Base-by-base conservation (phyloP, 768 basidiomycete genomes). In the Mycena filopes region DNA sequence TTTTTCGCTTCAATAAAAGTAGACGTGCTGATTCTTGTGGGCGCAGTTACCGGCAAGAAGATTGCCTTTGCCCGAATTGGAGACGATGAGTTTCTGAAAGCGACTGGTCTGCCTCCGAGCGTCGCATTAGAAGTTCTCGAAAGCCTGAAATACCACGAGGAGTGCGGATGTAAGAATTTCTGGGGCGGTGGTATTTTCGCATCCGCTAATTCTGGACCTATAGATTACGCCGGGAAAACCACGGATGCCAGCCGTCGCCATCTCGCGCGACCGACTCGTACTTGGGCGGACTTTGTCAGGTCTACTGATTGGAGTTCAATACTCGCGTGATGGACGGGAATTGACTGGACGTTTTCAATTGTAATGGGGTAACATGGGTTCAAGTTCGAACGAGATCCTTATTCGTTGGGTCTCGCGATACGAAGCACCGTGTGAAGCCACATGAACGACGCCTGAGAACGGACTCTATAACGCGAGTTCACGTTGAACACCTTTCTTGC, bases 101-200 rank as follows among this genome's bases (percentile, higher is more conserved):
- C 62, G 13, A 63, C 62, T 15, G 62, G 62, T 2, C 31, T 51
- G 29, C 55, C 55, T 38, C 20, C 41, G 8, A 53, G 29, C n/a
- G 25, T 64, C 25, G 55, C 63, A 18, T 20, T 57, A 49, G 63
- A 64, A 26, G 36, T 64, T n/a, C 63, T 64, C 6, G 63, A 64
- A 49, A 64, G 63, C 45, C 11, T 64, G 41, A 64, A 57, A 64
- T 64, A 64, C n/a, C 63, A 64, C 42, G 63, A 64, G 28, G 57
- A 59, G 33, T 64, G 38, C 21, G 63, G 56, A 65, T 59, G 63
- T 65, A 49, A 9, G 51, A 12, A 6, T 15, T n/a, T n/a, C 4
- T 21, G 28, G 21, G 23, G 26, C 36, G 15, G 31, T 36, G 23
- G 43, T 25, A 16, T 29, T n/a, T 23, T 55, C 21, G 12, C 38